Base-by-base conservation (phyloP, 495 filamentous ascomycete species). In the Emericellopsis terricola region DNA sequence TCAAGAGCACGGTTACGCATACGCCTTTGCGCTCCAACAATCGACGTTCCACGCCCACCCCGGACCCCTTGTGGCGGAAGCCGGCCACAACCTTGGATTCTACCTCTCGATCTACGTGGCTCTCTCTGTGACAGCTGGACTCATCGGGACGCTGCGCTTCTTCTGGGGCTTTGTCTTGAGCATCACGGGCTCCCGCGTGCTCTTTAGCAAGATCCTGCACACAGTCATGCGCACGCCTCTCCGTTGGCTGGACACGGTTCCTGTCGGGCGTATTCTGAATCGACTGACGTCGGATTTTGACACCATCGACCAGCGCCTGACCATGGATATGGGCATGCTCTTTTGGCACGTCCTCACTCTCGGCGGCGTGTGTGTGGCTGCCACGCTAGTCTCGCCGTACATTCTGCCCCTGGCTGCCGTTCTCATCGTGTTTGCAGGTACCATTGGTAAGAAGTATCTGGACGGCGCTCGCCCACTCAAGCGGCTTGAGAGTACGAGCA, bases 221-320 rank as follows among this genome's bases (percentile, higher is more conserved):
- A 59, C 65, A 2, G 64, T 91, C 11, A 60, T 89, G 0, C 71
- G 74, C 6, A 65, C 79, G 10, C 81, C 80, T 0, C 53, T 81
- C 7, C 59, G 75, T 30, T 91, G 80, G 77, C 58, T 87, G 8
- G 82, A 91, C 47, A 87, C 80, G 0, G 76, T 83, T 0, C 82
- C 82, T 0, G 54, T 81, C 0, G 82, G 82, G 2, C 69, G 80
- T 16, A 71, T 87, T 23, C 48, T 87, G 3, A 91, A 89, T 49
- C 65, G 82, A 4, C 86, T 87, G 38, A 81, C 79, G 0, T 64
- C 76, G 4, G 82, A 89, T 43, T 85, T 89, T 45, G 64, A 69
- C 41, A 62, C 65, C 2, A 60, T 85, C 19, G 81, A 87, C 48
- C 72, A 68, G 1, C 62, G 64, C 14, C 51, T 86, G 10, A 64